These are phyloP conservation scores for Lumnitzera littorea DNA, from an alignment of 345 rosid genomes.

Conservation along the genomic window DNA sequence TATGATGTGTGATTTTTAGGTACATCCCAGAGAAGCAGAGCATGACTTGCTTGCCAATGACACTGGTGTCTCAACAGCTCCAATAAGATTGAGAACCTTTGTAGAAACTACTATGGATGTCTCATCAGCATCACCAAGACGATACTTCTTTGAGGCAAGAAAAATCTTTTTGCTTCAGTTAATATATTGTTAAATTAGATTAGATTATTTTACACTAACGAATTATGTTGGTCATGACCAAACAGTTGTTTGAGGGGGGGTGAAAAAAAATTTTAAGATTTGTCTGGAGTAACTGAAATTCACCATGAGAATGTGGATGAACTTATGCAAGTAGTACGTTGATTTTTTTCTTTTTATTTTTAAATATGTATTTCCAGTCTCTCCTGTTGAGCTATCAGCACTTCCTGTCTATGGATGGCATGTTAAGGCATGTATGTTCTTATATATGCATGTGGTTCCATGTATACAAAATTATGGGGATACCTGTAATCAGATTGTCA, in stretches of 20 bases:
- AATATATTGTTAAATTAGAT: not conserved
- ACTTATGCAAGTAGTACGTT: too few species aligned
- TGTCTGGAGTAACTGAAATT: not conserved
- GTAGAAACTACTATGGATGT: constrained; percentile 93
- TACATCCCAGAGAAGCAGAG: constrained; percentile 39
- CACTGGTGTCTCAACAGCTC: constrained; percentile 20
- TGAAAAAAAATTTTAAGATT: not conserved
- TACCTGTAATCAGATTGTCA: too few species aligned
- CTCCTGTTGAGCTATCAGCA: too few species aligned
- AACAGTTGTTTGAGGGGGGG: too few species aligned
- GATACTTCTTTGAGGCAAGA: constrained; percentile 92
- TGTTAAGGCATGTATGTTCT: too few species aligned
- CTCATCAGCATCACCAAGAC: constrained; percentile 83
- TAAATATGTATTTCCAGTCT: too few species aligned
- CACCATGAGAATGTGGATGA: too few species aligned
- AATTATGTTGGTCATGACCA: not conserved
- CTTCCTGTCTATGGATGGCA: too few species aligned
- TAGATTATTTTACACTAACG: not conserved
- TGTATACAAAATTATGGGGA: too few species aligned
- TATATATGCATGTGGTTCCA: too few species aligned
- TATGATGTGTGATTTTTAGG: constrained; percentile 33
- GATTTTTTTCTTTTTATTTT: too few species aligned
- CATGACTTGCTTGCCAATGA: constrained; percentile 17
- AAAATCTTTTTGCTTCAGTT: constrained; percentile 8
- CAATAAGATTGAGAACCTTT: constrained; percentile 59